Evolutionary conservation across 495 filamentous ascomycete species (phyloP).

Genomic region (Neurospora africana): DNA sequence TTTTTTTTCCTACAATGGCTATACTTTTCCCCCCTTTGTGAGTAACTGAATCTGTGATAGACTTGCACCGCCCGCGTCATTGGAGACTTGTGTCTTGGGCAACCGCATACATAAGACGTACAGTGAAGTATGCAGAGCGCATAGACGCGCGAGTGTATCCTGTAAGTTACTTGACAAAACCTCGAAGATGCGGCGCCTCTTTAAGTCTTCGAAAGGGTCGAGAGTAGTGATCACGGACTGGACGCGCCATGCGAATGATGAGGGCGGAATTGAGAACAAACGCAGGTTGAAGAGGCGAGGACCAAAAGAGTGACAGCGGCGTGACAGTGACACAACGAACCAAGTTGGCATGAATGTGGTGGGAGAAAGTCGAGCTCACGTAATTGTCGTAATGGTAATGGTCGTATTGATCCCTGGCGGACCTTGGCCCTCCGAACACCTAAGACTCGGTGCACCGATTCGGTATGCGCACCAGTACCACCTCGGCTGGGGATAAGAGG

Average conservation of each 20-base stretch:
- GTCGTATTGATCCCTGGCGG: neutral
- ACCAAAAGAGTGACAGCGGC: neutral
- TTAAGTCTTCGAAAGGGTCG: neutral
- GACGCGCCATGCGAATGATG: neutral
- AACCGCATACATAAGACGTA: neutral
- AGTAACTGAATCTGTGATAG: neutral
- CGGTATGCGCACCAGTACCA: neutral
- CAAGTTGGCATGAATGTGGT: neutral
- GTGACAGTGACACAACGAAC: neutral
- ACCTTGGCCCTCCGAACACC: neutral
- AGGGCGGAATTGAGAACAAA: neutral
- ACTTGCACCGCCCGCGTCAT: neutral
- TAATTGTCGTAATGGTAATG: neutral
- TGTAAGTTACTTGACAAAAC: neutral
- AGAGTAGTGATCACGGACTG: neutral
- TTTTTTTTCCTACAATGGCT: neutral
- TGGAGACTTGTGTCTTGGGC: neutral
- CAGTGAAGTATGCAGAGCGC: constrained; percentile 43
- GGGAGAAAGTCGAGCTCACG: neutral
- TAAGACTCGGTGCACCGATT: neutral
- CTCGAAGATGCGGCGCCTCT: neutral
- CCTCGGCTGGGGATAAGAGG: neutral
- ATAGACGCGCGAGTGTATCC: constrained; percentile 69
- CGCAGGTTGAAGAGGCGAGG: neutral
- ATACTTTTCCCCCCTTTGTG: neutral